Base-by-base conservation (phyloP, 2,329 filamentous ascomycete species). In the Botrytis cinerea region DNA sequence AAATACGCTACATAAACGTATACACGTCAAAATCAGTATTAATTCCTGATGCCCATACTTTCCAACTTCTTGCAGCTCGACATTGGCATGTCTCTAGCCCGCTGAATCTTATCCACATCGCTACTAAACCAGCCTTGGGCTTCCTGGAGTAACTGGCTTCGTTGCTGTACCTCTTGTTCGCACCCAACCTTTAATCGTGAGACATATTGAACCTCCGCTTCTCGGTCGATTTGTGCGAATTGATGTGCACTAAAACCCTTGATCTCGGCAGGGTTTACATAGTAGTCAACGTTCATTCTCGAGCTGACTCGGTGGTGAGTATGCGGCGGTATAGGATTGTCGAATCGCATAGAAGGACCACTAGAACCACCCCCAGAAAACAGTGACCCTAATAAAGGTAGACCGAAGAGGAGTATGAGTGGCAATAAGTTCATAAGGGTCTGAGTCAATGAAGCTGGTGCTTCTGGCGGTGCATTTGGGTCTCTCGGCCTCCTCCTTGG, bases 391-490 rank as follows among this genome's bases (percentile, higher is more conserved):
- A 98, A 85, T 40, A 97, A 87, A 0, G 94, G 93, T 75, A 95
- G 89, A 73, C 98, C 85, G 81, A 99, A 97, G 79, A 99, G 90
- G 76, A 99, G 86, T 71, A 99, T 86, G 69, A 99, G 90, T 25
- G 96, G 95, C 9, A 99, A 87, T 25, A 99, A 87, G 74, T 94
- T 92, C 72, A 93, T 84, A 77, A 97, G 81, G 77, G 89, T 87
- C 46, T 77, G 76, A 45, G 71, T 74, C 81, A 90, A 80, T 68
- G 85, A 87, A 68, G 87, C 85, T 75, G 85, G 83, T 75, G 85
- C 80, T 84, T 84, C 75, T 85, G 84, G 78, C 83, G 84, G 54
- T 40, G 54, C 86, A 76, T 87, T 88, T 46, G 87, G 86, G 77
- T 91, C 86, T 79, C 88, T 89, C 32, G 95, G 94, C 80, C 96